Percentiles rank a stretch among this genome's conserved stretches.
These are phyloP conservation scores for Penicillium salamii DNA, from an alignment of 495 filamentous ascomycete species.

Conservation along the genomic window DNA sequence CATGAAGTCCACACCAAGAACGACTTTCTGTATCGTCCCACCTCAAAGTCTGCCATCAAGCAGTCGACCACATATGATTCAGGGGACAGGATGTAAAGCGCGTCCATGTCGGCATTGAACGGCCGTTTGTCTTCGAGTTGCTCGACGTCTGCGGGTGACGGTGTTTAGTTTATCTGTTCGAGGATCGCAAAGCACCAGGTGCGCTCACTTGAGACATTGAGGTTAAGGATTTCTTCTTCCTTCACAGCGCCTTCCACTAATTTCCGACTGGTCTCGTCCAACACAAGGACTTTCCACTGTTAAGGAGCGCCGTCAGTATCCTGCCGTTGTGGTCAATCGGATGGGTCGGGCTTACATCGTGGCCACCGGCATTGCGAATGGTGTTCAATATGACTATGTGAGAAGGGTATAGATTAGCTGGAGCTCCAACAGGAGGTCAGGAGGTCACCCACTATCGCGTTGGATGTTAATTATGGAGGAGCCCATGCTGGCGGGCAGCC, in stretches of 20 bases:
- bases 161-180: conserved; percentile 28
- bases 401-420: conserved; percentile 7
- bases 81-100: conserved; percentile 85
- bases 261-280: conserved; percentile 75
- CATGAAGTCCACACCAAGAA: conserved; percentile 84
- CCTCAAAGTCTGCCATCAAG: conserved; percentile 85
- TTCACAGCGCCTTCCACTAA: conserved; percentile 84
- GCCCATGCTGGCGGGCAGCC: conserved; percentile 47
- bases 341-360: conserved; percentile 48
- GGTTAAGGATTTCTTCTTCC: conserved; percentile 92
- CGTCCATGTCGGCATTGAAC: conserved; percentile 83
- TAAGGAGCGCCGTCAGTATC: conserved; percentile 25
- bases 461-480: conserved; percentile 51
- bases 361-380: conserved; percentile 55
- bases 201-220: conserved; percentile 85
- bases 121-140: conserved; percentile 80
- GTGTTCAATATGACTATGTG: conserved; percentile 56
- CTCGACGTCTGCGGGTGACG: conserved; percentile 69
- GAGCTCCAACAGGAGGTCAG: background rate
- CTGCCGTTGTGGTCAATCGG: conserved; percentile 19
- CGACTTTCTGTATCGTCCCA: conserved; percentile 67
- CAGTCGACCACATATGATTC: conserved; percentile 86
- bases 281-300: conserved; percentile 93
- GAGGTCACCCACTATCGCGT: conserved; percentile 44
- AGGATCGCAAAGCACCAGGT: background rate